Conservation (phyloP, 78 protist species). For the Isochrysis galbana region DNA sequence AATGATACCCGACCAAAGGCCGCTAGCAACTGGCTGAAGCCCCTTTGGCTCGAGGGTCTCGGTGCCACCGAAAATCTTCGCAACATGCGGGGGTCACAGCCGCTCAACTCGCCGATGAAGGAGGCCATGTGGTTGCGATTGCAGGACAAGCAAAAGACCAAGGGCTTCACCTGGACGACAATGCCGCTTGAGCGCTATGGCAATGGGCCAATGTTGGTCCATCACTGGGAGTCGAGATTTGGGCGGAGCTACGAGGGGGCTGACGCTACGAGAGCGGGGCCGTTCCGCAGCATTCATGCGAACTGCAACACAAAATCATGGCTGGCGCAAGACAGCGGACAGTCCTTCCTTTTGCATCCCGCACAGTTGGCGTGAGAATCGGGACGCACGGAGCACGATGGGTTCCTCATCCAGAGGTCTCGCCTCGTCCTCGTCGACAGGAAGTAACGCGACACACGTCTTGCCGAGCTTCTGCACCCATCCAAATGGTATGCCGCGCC, state of each 20-base stretch:
- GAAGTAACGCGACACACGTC: too few relatives aligned
- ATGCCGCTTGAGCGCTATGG: background rate
- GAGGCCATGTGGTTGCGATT: background rate
- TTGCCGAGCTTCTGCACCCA: too few relatives aligned
- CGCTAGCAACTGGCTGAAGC: background rate
- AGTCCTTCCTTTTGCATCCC: too few relatives aligned
- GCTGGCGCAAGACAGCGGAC: background rate
- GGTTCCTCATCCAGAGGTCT: too few relatives aligned
- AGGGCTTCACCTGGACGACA: background rate
- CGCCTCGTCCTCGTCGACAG: too few relatives aligned
- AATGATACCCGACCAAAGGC: background rate
- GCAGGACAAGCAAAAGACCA: background rate
- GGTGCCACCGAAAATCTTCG: background rate
- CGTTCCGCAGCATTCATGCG: background rate
- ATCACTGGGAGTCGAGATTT: background rate
- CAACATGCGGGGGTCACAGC: background rate
- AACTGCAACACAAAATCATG: background rate
- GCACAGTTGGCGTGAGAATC: too few relatives aligned
- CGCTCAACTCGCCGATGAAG: conserved; percentile 18
- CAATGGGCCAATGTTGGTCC: background rate
- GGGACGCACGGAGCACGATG: too few relatives aligned
- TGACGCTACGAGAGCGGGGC: background rate
- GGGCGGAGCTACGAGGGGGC: background rate
- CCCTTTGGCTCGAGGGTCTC: background rate
- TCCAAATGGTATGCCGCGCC: too few relatives aligned